Evolutionary conservation across 163 green algal species (phyloP).

Genomic region (Chlamydomonas reinhardtii): DNA sequence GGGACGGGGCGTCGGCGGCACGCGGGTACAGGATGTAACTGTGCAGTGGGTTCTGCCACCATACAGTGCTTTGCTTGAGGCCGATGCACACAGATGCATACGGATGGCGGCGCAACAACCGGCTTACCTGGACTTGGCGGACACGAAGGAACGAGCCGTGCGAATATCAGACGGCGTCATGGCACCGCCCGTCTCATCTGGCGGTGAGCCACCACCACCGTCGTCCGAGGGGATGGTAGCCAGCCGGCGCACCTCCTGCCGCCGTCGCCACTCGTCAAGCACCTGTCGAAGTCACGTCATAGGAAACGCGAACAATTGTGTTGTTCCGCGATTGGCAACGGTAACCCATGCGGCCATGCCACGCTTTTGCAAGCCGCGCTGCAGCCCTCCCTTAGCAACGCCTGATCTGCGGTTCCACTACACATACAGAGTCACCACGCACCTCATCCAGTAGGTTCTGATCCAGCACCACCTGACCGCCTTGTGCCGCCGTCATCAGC

Average conservation of each 20-base stretch:
- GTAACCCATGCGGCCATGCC: too few species aligned
- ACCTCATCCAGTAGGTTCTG: constrained; percentile 34
- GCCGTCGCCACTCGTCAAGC: constrained; percentile 51
- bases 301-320: too few species aligned
- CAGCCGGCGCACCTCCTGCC: constrained; percentile 36
- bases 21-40: too few species aligned
- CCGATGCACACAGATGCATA: too few species aligned
- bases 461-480: constrained; percentile 65
- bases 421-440: neutral
- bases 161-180: constrained; percentile 20
- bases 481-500: constrained; percentile 66
- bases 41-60: too few species aligned
- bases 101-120: too few species aligned
- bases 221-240: constrained; percentile 42
- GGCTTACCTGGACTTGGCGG: constrained; percentile 26
- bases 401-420: too few species aligned
- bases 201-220: neutral
- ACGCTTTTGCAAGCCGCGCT: too few species aligned
- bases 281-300: constrained; percentile 5
- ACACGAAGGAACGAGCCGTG: constrained; percentile 36
- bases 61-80: too few species aligned
- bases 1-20: neutral
- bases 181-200: constrained; percentile 16
- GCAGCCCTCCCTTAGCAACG: too few species aligned
- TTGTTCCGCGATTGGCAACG: too few species aligned